Evolutionary conservation across 2,329 filamentous ascomycete genomes (phyloP).

Genomic region (Chaetothyriales sp.): DNA sequence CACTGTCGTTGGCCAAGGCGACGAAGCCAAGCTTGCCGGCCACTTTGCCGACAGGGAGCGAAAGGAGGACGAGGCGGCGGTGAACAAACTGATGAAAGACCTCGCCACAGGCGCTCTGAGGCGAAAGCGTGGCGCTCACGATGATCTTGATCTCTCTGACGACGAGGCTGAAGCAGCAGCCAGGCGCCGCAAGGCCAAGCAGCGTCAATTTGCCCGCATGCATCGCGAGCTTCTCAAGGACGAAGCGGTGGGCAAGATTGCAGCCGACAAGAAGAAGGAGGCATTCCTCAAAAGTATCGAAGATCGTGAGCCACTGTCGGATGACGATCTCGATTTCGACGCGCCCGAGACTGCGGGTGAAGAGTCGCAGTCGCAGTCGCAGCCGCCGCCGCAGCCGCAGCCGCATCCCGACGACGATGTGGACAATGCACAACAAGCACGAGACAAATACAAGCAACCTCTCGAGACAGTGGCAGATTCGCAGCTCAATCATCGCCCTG

Average conservation of each 20-base stretch:
- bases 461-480: conserved; percentile 32
- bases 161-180: conserved; percentile 71
- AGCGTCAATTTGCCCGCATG: conserved; percentile 80
- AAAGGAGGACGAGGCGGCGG: conserved; percentile 67
- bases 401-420: not conserved
- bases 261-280: conserved; percentile 72
- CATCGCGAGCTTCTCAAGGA: conserved; percentile 76
- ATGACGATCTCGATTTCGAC: conserved; percentile 61
- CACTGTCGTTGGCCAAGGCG: conserved; percentile 57
- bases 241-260: conserved; percentile 81
- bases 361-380: conserved; percentile 13
- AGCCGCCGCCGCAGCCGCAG: conserved; percentile 22
- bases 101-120: conserved; percentile 79
- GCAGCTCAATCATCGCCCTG: conserved; percentile 41
- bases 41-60: conserved; percentile 75
- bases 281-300: conserved; percentile 87
- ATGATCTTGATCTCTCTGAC: conserved; percentile 75
- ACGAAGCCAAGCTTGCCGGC: conserved; percentile 70
- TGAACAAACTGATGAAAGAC: conserved; percentile 84
- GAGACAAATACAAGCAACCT: conserved; percentile 21
- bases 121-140: conserved; percentile 57
- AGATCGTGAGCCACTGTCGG: conserved; percentile 56
- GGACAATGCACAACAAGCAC: conserved; percentile 19
- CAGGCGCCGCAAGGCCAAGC: conserved; percentile 63
- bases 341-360: conserved; percentile 23